phyloP scores from a whole-genome alignment of 805 yeast species.

The Lipomyces sp. region DNA sequence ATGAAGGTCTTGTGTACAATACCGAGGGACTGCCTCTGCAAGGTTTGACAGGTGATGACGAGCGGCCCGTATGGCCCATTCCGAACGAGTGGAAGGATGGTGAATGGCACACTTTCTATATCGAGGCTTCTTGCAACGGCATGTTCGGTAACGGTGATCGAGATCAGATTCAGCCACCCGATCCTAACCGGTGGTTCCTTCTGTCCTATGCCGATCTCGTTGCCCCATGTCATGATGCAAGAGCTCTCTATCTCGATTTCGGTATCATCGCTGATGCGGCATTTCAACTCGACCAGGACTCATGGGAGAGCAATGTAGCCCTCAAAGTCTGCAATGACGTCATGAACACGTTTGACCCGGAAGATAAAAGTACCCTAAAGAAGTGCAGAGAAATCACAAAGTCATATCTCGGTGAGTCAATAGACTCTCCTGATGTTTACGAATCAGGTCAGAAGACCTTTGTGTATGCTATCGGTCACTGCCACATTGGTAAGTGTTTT shows the following conservation, averaged over 20 bases:
- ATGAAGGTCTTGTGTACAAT: conserved; percentile 82
- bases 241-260: conserved; percentile 77
- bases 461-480: conserved; percentile 88
- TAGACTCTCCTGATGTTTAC: conserved; percentile 68
- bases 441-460: conserved; percentile 51
- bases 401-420: conserved; percentile 65
- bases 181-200: conserved; percentile 71
- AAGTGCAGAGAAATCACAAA: conserved; percentile 70
- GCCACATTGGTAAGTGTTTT: conserved; percentile 46
- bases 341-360: conserved; percentile 80
- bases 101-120: conserved; percentile 66
- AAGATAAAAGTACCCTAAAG: conserved; percentile 60
- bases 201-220: conserved; percentile 75
- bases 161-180: conserved; percentile 65
- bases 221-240: conserved; percentile 78
- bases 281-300: conserved; percentile 73
- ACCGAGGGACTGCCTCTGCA: conserved; percentile 70
- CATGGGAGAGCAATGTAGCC: conserved; percentile 85
- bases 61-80: conserved; percentile 69
- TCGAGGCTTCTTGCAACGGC: conserved; percentile 92
- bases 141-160: conserved; percentile 81
- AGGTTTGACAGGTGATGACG: conserved; percentile 84
- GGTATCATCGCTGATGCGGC: conserved; percentile 92
- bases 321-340: conserved; percentile 78
- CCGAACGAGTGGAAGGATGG: conserved; percentile 60